phyloP scores from a whole-genome alignment of 108 stramenopile genomes.

The Cyclostephanos invisitatus region DNA sequence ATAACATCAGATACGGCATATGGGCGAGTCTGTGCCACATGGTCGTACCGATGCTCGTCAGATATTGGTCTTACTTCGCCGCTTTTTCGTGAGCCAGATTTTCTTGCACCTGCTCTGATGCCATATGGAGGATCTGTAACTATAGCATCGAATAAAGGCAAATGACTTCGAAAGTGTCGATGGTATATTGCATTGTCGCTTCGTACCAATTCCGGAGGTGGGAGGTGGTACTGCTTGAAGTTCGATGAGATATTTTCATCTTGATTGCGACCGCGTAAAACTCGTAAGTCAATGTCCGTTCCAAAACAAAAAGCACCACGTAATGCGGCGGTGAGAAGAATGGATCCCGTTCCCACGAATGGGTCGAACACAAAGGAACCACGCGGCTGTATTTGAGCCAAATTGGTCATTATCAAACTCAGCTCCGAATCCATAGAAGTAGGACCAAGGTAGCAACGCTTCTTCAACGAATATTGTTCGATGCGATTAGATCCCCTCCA shows the following conservation, averaged over 20 bases:
- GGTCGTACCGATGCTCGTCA: constrained; percentile 87
- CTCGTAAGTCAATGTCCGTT: constrained; percentile 94
- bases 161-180: constrained; percentile 69
- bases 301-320: constrained; percentile 91
- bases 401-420: constrained; percentile 93
- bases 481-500: constrained; percentile 59
- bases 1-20: constrained; percentile 92
- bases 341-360: constrained; percentile 97
- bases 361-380: constrained; percentile 87
- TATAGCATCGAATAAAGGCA: constrained; percentile 84
- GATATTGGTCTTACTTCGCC: constrained; percentile 58
- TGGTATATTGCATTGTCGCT: constrained; percentile 89
- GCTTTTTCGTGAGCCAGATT: constrained; percentile 59
- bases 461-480: constrained; percentile 87
- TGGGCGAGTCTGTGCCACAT: constrained; percentile 89
- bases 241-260: constrained; percentile 75
- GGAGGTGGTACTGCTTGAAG: constrained; percentile 87
- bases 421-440: constrained; percentile 98
- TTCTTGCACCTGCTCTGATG: constrained; percentile 94
- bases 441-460: constrained; percentile 93
- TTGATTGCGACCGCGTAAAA: constrained; percentile 81
- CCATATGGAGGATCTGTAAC: constrained; percentile 86
- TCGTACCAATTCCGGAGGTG: constrained; percentile 90
- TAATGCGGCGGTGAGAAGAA: constrained; percentile 87
- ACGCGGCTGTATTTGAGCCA: constrained; percentile 61